Base-by-base conservation (phyloP, 1,139 yeast genomes). In the Diutina neorugosa region DNA sequence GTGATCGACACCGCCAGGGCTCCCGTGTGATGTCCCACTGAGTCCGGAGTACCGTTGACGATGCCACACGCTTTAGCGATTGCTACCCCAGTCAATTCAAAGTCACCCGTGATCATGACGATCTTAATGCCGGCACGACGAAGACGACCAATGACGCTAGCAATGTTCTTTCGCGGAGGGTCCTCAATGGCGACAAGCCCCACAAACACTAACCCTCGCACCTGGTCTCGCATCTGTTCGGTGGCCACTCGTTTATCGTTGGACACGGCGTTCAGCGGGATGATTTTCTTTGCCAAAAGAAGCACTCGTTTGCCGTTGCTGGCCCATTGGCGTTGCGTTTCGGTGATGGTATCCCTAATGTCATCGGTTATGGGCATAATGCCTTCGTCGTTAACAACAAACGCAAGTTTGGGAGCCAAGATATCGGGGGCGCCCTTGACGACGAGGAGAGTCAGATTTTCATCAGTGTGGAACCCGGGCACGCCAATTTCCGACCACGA, bases 91-190 rank as follows among this genome's bases (percentile, higher is more conserved):
- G 82, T 78, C 40, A 74, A 63, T 56, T 73, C 77, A 58, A 71
- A 76, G 60, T 78, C 83, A 53, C 82, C 82, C 31, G 82, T 78
- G 42, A 77, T 76, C 82, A 78, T 78, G 20, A 73, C 69, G 23
- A 75, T 65, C 52, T 74, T 74, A 51, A 77, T 69, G 20, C 82
- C 81, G 21, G 82, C 82, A n/a, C 62, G 63, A 54, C 75, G 68
- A 52, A 76, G 67, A 2, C 63, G 66, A 2, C 60, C 55, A 51
- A 76, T 67, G 16, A 74, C 76, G 8, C 65, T 65, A n/a, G 65
- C 68, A 50, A 76, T 70, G 37, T 69, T 76, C 48, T 68, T 69
- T 57, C 77, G 69, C 50, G 79, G 80, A 12, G 82, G 82, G 59
- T 78, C 82, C 50, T 71, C 70, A 47, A 78, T 74, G 23, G 78